Evolutionary conservation across 148 eudicot species (phyloP).

Genomic region (Nyssa sinensis): DNA sequence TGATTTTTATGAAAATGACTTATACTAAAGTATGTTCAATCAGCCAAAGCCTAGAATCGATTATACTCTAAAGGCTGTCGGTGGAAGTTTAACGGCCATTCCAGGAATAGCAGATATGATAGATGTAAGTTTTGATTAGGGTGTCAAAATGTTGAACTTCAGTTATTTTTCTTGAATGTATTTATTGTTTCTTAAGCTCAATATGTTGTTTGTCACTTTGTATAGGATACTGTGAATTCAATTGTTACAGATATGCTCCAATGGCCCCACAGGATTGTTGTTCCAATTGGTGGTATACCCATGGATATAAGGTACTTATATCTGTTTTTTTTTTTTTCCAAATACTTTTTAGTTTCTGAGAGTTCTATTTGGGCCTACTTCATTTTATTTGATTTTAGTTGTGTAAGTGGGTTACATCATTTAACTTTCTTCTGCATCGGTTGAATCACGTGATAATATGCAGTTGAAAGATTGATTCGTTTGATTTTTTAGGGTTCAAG

Average conservation of each 20-base stretch:
- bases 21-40: conserved; percentile 14
- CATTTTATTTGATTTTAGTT: too few relatives aligned
- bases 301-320: conserved; percentile 73
- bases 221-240: conserved; percentile 79
- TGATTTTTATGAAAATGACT: conserved; percentile 2
- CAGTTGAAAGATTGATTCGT: not conserved
- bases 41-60: conserved; percentile 97
- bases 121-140: conserved; percentile 54
- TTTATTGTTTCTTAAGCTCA: conserved; percentile 14
- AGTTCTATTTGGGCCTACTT: not conserved
- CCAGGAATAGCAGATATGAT: conserved; percentile 98
- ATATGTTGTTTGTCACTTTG: conserved; percentile 19
- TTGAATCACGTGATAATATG: conserved; percentile 1
- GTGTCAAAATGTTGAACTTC: conserved; percentile 1
- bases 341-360: not conserved
- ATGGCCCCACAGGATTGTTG: conserved; percentile 99
- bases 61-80: conserved; percentile 86
- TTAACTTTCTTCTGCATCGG: not conserved
- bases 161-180: conserved; percentile 7
- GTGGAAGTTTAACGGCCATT: conserved; percentile 95
- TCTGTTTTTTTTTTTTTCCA: not conserved
- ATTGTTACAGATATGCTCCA: conserved; percentile 84
- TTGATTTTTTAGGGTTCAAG: too few relatives aligned
- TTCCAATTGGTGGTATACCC: conserved; percentile 88
- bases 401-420: too few relatives aligned